Conservation (phyloP, 805 yeast genomes). For the Tetrapisispora phaffii region DNA sequence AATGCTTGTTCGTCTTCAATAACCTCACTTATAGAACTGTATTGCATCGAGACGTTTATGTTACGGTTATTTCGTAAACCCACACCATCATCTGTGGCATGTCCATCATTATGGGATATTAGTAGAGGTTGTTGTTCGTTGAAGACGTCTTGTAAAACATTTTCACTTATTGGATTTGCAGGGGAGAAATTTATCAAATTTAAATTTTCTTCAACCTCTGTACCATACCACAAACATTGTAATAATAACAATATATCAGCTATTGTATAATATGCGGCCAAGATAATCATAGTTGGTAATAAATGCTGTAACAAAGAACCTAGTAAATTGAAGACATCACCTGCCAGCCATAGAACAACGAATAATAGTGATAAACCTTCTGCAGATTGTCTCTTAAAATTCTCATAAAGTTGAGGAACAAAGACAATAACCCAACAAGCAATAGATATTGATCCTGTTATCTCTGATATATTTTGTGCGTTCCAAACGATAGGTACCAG, state of each 20-base stretch:
- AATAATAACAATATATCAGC: slow-evolving; percentile 79
- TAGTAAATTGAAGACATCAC: slow-evolving; percentile 86
- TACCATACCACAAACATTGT: slow-evolving; percentile 77
- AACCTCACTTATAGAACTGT: slow-evolving; percentile 2
- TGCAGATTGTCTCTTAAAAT: slow-evolving; percentile 71
- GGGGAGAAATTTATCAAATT: slow-evolving; percentile 80
- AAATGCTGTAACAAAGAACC: slow-evolving; percentile 89
- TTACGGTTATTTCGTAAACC: neutral
- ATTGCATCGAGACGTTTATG: neutral
- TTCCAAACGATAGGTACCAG: slow-evolving; percentile 46
- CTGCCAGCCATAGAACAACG: slow-evolving; percentile 83
- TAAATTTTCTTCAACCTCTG: slow-evolving; percentile 33
- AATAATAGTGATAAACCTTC: slow-evolving; percentile 85
- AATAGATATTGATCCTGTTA: slow-evolving; percentile 68
- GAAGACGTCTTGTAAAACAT: slow-evolving; percentile 42
- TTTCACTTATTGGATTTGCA: slow-evolving; percentile 72
- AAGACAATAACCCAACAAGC: slow-evolving; percentile 98
- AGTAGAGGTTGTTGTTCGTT: slow-evolving; percentile 28
- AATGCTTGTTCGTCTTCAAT: slow-evolving; percentile 12
- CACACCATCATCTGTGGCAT: neutral
- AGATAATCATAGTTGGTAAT: slow-evolving; percentile 84
- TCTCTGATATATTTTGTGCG: slow-evolving; percentile 67
- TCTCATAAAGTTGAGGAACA: slow-evolving; percentile 93
- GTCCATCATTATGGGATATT: slow-evolving; percentile 1
- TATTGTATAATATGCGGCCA: slow-evolving; percentile 85